A percentile compares a stretch with the other conserved stretches of the same genome.
Evolutionary conservation across 129 eudicot species (phyloP).

Genomic region (Cynara cardunculus): DNA sequence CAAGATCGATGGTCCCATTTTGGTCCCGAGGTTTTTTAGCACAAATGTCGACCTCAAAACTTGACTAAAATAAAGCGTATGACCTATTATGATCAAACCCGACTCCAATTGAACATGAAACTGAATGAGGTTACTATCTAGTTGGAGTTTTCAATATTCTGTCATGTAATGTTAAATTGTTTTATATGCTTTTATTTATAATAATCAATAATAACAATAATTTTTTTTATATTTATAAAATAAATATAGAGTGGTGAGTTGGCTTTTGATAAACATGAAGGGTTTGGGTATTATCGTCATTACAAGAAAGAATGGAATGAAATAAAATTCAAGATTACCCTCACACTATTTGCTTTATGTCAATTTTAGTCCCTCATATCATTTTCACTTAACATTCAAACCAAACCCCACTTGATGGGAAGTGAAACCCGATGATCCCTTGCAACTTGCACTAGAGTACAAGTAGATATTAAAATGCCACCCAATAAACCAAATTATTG

Average conservation of each 20-base stretch:
- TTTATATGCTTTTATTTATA: not conserved
- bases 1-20: not conserved
- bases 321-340: slow-evolving; percentile 11
- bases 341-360: slow-evolving; percentile 22
- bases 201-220: not conserved
- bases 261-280: slow-evolving; percentile 20
- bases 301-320: slow-evolving; percentile 4
- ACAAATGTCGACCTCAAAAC: not conserved
- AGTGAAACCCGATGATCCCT: slow-evolving; percentile 22
- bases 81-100: not conserved
- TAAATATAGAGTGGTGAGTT: not conserved
- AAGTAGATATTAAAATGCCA: slow-evolving; percentile 44
- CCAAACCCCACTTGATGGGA: slow-evolving; percentile 32
- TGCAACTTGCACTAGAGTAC: slow-evolving; percentile 38
- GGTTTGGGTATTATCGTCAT: not conserved
- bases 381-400: slow-evolving; percentile 28
- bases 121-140: not conserved
- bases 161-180: not conserved
- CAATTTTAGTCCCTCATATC: slow-evolving; percentile 27
- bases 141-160: not conserved
- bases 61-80: not conserved
- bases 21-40: not conserved
- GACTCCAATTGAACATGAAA: not conserved
- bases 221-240: not conserved
- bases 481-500: not conserved